Evolutionary conservation across 495 filamentous ascomycete genomes (phyloP).

Genomic region (Aspergillus indologenus): DNA sequence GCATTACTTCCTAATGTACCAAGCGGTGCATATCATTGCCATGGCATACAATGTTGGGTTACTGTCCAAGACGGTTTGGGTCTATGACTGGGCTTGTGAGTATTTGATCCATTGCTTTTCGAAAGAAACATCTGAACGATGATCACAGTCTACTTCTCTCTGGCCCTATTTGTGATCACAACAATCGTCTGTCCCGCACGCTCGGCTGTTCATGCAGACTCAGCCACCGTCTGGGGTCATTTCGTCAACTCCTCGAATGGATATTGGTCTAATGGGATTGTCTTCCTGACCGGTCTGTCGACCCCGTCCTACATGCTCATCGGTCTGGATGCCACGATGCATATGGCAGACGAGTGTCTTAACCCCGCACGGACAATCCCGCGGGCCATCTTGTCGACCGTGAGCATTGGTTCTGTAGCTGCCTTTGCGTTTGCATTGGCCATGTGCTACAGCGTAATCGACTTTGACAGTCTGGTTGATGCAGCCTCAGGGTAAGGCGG

Average conservation of each 20-base stretch:
- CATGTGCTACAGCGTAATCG: constrained; percentile 28
- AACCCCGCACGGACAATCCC: constrained; percentile 31
- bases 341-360: constrained; percentile 35
- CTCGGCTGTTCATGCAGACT: constrained; percentile 20
- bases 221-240: constrained; percentile 22
- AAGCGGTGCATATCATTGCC: constrained; percentile 26
- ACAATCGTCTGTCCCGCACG: constrained; percentile 29
- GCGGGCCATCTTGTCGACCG: constrained; percentile 26
- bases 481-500: constrained; percentile 24
- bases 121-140: neutral
- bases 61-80: constrained; percentile 28
- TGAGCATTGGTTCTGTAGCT: constrained; percentile 32
- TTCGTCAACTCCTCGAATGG: constrained; percentile 33
- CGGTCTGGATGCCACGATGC: constrained; percentile 33
- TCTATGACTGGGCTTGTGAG: constrained; percentile 32
- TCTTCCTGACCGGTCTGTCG: constrained; percentile 35
- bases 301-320: constrained; percentile 34
- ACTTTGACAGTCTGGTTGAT: constrained; percentile 21
- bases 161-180: constrained; percentile 26
- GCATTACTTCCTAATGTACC: constrained; percentile 43
- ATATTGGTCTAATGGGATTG: constrained; percentile 26
- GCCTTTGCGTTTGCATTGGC: constrained; percentile 32
- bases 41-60: constrained; percentile 29
- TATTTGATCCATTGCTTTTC: neutral
- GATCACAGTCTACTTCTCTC: constrained; percentile 24